These are phyloP conservation scores for Herpotrichia juniperi DNA, from an alignment of 2,329 filamentous ascomycete species.

Conservation along the genomic window DNA sequence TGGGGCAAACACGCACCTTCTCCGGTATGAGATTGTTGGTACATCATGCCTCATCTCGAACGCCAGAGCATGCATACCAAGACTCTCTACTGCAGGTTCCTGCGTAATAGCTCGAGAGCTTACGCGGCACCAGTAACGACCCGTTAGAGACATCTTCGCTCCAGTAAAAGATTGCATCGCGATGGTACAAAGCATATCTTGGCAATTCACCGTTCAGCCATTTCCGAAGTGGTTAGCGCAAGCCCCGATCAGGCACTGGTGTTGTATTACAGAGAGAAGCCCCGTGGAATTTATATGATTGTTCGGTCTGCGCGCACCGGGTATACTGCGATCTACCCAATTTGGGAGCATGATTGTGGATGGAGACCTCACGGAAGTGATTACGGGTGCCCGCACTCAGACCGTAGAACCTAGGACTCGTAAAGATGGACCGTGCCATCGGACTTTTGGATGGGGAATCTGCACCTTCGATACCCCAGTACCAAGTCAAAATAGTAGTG, in stretches of 20 bases:
- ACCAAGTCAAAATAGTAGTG: too few species aligned
- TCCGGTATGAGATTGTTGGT: constrained; percentile 3
- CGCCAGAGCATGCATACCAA: constrained; percentile 12
- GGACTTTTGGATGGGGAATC: constrained; percentile 12
- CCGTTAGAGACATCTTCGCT: neutral
- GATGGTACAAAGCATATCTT: neutral
- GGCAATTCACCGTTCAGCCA: constrained; percentile 7
- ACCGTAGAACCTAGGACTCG: neutral
- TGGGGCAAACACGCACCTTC: neutral
- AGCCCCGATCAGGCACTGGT: constrained; percentile 12
- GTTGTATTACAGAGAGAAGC: constrained; percentile 12
- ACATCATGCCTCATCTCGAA: neutral
- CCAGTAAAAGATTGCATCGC: constrained; percentile 1
- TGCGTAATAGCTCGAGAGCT: constrained; percentile 33
- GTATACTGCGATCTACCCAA: neutral
- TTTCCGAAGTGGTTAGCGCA: constrained; percentile 4
- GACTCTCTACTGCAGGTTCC: constrained; percentile 25
- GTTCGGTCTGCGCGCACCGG: neutral
- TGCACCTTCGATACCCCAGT: neutral
- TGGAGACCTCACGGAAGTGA: neutral
- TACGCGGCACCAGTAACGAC: constrained; percentile 30
- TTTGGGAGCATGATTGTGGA: neutral
- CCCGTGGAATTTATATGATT: neutral
- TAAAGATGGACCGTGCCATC: constrained; percentile 24
- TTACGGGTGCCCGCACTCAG: constrained; percentile 20